Conservation (phyloP, 1,284 basidiomycete genomes). For the Afroboletus lepidellus region DNA sequence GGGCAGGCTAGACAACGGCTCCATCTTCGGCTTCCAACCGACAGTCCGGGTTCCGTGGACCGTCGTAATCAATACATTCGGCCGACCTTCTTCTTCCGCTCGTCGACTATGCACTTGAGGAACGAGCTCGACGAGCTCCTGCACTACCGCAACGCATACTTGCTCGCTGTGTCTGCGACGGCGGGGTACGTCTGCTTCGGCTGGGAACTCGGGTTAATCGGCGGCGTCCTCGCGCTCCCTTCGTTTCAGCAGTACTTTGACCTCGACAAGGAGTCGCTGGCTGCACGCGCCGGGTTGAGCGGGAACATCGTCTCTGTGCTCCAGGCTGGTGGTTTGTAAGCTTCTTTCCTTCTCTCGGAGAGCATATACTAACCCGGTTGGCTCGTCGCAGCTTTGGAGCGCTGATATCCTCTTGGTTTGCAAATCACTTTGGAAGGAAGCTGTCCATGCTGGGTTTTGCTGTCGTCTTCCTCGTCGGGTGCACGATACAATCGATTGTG, state of each 20-base stretch:
- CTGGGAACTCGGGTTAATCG: conserved; percentile 46
- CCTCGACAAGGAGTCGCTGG: conserved; percentile 36
- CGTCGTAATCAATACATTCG: no score
- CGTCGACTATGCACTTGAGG: conserved; percentile 20
- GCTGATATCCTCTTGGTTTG: conserved; percentile 41
- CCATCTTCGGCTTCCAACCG: no score
- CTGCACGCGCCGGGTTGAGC: conserved; percentile 38
- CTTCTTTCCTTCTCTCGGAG: conserved; percentile 18
- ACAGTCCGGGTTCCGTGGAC: no score
- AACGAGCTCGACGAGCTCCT: conserved; percentile 30
- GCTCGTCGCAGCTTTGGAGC: conserved; percentile 40
- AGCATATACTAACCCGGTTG: neutral
- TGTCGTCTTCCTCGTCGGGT: conserved; percentile 54
- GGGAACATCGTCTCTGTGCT: conserved; percentile 60
- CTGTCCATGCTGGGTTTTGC: conserved; percentile 49
- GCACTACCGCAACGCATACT: conserved; percentile 45
- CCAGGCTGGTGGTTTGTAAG: conserved; percentile 59
- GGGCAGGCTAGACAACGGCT: no score
- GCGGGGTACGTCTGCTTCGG: conserved; percentile 48
- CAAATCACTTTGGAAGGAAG: conserved; percentile 46
- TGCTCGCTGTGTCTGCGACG: conserved; percentile 46
- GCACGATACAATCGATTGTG: conserved; percentile 48
- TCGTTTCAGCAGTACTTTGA: conserved; percentile 51
- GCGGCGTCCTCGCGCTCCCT: conserved; percentile 45
- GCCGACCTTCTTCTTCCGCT: neutral